Conservation (phyloP, 805 yeast genomes). For the Zygoascus bituminiphila region DNA sequence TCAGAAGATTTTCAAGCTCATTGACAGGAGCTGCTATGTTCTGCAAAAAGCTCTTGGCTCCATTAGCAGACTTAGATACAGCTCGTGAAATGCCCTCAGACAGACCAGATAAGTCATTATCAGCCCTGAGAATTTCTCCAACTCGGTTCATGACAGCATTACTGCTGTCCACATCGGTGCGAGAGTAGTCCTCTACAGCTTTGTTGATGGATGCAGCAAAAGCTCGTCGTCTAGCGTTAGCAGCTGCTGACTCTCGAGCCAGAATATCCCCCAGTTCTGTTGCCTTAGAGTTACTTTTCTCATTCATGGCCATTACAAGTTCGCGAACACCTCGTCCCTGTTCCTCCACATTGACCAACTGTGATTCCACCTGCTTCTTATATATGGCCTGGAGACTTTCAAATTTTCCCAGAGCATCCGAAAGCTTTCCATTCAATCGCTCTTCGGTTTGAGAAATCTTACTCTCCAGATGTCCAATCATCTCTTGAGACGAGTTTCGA, state of each 20-base stretch:
- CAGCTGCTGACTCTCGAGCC: constrained; percentile 1
- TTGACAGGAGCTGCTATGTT: background rate
- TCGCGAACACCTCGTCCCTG: background rate
- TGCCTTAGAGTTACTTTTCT: background rate
- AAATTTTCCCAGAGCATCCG: background rate
- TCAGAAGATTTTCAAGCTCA: background rate
- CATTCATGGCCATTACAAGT: background rate
- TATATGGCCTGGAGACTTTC: background rate
- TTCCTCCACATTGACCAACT: background rate
- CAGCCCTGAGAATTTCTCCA: background rate
- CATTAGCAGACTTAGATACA: background rate
- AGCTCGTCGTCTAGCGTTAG: constrained; percentile 1
- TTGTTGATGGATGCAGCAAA: constrained; percentile 1
- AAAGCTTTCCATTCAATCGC: background rate
- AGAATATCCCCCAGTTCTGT: background rate
- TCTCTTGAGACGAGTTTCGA: background rate
- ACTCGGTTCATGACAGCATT: background rate
- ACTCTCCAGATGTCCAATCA: background rate
- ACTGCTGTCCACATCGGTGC: background rate
- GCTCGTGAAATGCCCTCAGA: background rate
- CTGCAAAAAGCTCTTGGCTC: background rate
- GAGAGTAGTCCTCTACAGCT: constrained; percentile 4
- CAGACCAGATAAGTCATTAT: background rate
- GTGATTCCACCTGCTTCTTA: constrained; percentile 1
- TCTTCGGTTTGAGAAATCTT: constrained; percentile 1